A percentile compares a stretch with the other conserved stretches of the same genome.
phyloP scores from a whole-genome alignment of 306 rosid genomes.

The Casuarina equisetifolia region DNA sequence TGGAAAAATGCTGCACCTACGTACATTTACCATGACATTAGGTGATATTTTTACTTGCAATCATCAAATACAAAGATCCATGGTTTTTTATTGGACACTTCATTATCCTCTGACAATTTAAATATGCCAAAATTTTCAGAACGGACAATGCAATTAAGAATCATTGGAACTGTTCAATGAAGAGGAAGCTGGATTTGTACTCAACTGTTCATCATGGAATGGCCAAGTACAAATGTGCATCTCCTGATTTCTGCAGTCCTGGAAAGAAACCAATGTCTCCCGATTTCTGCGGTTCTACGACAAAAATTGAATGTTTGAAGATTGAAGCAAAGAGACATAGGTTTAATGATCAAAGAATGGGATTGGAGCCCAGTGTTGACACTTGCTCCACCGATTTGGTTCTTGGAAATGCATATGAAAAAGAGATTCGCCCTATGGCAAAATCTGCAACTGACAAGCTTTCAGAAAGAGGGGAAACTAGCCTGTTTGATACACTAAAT shows the following conservation, averaged over 20 bases:
- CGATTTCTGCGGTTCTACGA: constrained; percentile 12
- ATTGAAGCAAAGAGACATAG: constrained; percentile 24
- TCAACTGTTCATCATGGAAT: too few species aligned
- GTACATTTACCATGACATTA: neutral
- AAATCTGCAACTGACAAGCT: constrained; percentile 11
- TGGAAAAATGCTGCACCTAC: neutral
- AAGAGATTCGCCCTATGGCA: constrained; percentile 8
- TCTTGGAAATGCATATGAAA: constrained; percentile 24
- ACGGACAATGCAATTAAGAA: too few species aligned
- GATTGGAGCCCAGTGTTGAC: constrained; percentile 18
- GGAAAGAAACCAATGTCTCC: constrained; percentile 22
- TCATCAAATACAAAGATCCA: neutral
- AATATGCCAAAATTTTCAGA: too few species aligned
- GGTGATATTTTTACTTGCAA: neutral
- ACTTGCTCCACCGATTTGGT: constrained; percentile 32
- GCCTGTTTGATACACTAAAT: constrained; percentile 3
- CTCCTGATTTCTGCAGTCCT: neutral
- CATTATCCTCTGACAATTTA: too few species aligned
- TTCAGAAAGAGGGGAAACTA: constrained; percentile 5
- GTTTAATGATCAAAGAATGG: constrained; percentile 16
- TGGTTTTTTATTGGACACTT: neutral
- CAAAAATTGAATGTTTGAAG: constrained; percentile 7
- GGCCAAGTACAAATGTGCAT: neutral
- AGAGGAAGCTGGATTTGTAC: too few species aligned
- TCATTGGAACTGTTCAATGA: too few species aligned